phyloP scores from a whole-genome alignment of 2,329 filamentous ascomycete genomes.

The Nigrospora oryzae region DNA sequence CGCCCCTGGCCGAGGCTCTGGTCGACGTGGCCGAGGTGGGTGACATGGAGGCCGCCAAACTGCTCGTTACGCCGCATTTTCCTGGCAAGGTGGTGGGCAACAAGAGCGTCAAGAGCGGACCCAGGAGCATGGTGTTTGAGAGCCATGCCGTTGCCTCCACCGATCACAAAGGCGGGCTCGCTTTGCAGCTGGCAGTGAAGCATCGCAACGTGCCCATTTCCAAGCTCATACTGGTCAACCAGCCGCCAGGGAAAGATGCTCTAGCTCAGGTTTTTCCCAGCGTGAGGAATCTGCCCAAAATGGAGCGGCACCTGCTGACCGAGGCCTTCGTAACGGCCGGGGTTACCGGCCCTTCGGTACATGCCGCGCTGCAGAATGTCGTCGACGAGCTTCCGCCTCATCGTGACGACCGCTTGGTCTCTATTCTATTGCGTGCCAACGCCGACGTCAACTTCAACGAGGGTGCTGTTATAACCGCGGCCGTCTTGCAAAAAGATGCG shows the following conservation, averaged over 20 bases:
- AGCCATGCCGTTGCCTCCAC: slow-evolving; percentile 43
- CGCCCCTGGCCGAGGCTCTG: slow-evolving; percentile 37
- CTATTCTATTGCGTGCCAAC: slow-evolving; percentile 40
- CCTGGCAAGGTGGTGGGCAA: slow-evolving; percentile 21
- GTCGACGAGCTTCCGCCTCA: slow-evolving; percentile 37
- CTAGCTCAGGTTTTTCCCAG: slow-evolving; percentile 40
- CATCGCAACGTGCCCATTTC: slow-evolving; percentile 35
- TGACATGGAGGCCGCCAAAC: slow-evolving; percentile 35
- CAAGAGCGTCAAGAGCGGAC: slow-evolving; percentile 17
- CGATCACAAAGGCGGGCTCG: slow-evolving; percentile 41
- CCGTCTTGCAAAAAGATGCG: slow-evolving; percentile 39
- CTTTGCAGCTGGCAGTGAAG: slow-evolving; percentile 39
- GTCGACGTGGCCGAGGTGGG: slow-evolving; percentile 39
- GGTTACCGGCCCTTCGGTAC: slow-evolving; percentile 35
- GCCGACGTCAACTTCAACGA: slow-evolving; percentile 47
- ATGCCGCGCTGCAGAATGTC: slow-evolving; percentile 42
- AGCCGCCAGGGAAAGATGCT: slow-evolving; percentile 35
- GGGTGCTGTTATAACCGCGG: slow-evolving; percentile 36
- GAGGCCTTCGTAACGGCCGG: slow-evolving; percentile 41
- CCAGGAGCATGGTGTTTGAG: slow-evolving; percentile 24
- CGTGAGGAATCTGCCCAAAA: slow-evolving; percentile 30
- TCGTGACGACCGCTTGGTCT: slow-evolving; percentile 42
- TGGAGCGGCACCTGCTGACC: slow-evolving; percentile 37
- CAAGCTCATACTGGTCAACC: slow-evolving; percentile 34
- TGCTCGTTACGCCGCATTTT: slow-evolving; percentile 42